Conservation (phyloP, 768 basidiomycete genomes). For the Mycena maculata region DNA sequence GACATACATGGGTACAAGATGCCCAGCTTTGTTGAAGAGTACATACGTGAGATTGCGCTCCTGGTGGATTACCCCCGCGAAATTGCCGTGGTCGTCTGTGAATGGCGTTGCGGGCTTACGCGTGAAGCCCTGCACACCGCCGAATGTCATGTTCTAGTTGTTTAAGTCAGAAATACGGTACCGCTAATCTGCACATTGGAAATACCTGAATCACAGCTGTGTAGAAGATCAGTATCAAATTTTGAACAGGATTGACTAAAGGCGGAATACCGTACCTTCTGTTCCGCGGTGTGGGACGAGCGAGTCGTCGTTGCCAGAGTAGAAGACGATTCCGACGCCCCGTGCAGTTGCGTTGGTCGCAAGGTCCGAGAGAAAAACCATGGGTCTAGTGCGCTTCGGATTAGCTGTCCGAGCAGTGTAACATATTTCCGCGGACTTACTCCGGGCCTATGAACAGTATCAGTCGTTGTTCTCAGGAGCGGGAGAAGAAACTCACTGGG, state of each 20-base stretch:
- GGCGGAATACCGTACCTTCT: slow-evolving; percentile 48
- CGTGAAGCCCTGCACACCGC: slow-evolving; percentile 65
- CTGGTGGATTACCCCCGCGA: slow-evolving; percentile 63
- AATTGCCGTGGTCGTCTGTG: slow-evolving; percentile 55
- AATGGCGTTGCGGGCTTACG: slow-evolving; percentile 59
- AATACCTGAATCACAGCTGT: slow-evolving; percentile 52
- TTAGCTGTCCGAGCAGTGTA: neutral
- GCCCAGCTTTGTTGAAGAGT: slow-evolving; percentile 30
- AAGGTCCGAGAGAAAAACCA: slow-evolving; percentile 59
- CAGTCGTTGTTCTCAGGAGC: neutral
- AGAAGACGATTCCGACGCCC: slow-evolving; percentile 53
- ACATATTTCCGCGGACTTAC: slow-evolving; percentile 19
- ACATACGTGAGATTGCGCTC: slow-evolving; percentile 58
- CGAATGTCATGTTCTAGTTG: slow-evolving; percentile 66
- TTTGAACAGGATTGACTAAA: no score
- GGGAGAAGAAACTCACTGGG: slow-evolving; percentile 12
- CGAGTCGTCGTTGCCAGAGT: slow-evolving; percentile 63
- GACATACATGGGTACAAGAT: slow-evolving; percentile 30
- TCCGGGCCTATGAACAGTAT: slow-evolving; percentile 32
- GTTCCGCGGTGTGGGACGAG: slow-evolving; percentile 60
- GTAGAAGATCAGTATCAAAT: neutral
- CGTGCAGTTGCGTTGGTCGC: slow-evolving; percentile 56
- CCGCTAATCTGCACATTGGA: neutral
- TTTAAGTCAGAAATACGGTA: neutral
- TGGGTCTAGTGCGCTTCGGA: slow-evolving; percentile 53